Base-by-base conservation (phyloP, 768 basidiomycete species). In the Tephrocybe sp. region DNA sequence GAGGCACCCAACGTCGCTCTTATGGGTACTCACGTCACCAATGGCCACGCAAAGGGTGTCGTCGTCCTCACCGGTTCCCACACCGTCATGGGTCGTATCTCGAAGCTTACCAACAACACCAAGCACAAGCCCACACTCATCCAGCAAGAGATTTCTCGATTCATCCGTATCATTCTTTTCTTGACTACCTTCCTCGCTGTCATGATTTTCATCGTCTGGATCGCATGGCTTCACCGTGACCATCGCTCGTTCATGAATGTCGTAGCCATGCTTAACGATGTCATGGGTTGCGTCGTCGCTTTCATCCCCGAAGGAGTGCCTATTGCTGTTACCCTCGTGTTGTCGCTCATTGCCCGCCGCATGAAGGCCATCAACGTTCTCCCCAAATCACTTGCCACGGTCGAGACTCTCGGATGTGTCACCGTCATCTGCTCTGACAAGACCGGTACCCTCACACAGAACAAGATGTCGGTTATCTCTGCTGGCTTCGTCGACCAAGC, bases 391-490 rank as follows among this genome's bases (percentile, higher is more conserved):
- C 68, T 87, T 19, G 74, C 82, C 20, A 86, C 82, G 5, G 82
- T 87, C 26, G 85, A 87, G 62, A 82, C 81, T 6, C 71, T 87
- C 5, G 85, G 85, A 6, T 73, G 78, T 8, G 82, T 86, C 61
- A 78, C 79, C 48, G 75, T 75, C 9, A 62, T 76, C 31, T 72
- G 70, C 43, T 74, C 73, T 4, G 78, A 86, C 60, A 86, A 86
- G 63, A 82, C 82, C 0, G 80, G 83, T 12, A 83, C 81, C 0
- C 65, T 85, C 16, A 85, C 84, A 1, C 72, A 77, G 60, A 83
- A 83, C 60, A 72, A 66, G 53, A 83, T 85, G 82, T 70, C 77
- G 10, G 81, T 77, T 39, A 74, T 76, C 23, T 76, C 77, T 39
- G 65, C 74, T 32, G 73, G 76, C 0, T 61, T 72, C 10, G 66